Percentiles rank a stretch among this genome's conserved stretches.
Evolutionary conservation across 495 filamentous ascomycete genomes (phyloP).

Genomic region (Aspergillus cristatus): DNA sequence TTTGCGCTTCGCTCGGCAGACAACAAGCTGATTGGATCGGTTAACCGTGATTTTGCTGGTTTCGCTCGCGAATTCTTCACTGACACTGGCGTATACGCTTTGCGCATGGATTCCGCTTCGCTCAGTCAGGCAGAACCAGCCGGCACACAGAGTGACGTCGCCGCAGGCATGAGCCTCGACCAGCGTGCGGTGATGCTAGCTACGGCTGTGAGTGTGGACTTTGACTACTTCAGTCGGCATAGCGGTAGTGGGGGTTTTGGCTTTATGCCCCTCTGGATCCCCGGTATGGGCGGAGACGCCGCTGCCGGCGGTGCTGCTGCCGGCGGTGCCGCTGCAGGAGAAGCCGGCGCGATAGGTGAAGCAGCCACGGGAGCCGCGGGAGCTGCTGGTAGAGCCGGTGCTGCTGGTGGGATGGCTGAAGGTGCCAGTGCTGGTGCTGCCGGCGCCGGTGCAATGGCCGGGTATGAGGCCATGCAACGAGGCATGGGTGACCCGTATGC

Average conservation of each 20-base stretch:
- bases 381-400: conserved; percentile 23
- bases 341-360: conserved; percentile 34
- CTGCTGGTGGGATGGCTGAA: conserved; percentile 31
- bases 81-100: conserved; percentile 60
- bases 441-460: conserved; percentile 52
- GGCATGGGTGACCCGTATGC: conserved; percentile 19
- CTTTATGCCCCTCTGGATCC: conserved; percentile 53
- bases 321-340: conserved; percentile 20
- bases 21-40: conserved; percentile 44
- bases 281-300: conserved; percentile 41
- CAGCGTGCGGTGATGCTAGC: conserved; percentile 66
- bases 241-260: conserved; percentile 37
- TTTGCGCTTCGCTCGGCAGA: conserved; percentile 44
- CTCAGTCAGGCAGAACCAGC: conserved; percentile 27
- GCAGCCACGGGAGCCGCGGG: conserved; percentile 28
- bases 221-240: conserved; percentile 63
- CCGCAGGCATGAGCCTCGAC: conserved; percentile 55
- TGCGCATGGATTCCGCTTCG: conserved; percentile 58
- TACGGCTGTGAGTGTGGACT: conserved; percentile 61
- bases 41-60: conserved; percentile 59
- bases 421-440: conserved; percentile 33
- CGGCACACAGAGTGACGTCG: conserved; percentile 7
- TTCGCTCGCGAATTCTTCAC: conserved; percentile 67
- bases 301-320: conserved; percentile 36
- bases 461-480: conserved; percentile 56